Conservation (phyloP, 78 protist species). For the Dictyostelium capitatum region DNA sequence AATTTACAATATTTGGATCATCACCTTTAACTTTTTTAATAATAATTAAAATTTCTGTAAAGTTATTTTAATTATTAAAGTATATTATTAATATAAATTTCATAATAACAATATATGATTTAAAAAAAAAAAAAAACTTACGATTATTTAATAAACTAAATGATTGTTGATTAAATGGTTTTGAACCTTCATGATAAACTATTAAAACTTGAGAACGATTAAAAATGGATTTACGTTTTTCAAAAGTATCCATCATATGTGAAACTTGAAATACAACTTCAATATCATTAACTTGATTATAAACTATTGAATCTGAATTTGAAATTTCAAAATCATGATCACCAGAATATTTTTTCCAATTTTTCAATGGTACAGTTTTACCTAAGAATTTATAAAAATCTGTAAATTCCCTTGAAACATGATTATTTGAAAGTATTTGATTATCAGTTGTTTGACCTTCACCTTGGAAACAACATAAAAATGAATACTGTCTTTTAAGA, state of each 20-base stretch:
- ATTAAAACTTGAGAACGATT: slow-evolving; percentile 20
- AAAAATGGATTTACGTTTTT: slow-evolving; percentile 11
- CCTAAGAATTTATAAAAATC: slow-evolving; percentile 71
- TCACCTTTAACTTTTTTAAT: slow-evolving; percentile 62
- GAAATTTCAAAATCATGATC: slow-evolving; percentile 7
- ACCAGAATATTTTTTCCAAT: slow-evolving; percentile 51
- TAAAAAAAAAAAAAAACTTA: slow-evolving; percentile 12
- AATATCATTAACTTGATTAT: slow-evolving; percentile 52
- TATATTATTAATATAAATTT: neutral
- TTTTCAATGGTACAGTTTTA: slow-evolving; percentile 12
- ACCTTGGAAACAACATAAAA: slow-evolving; percentile 29
- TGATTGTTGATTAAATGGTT: slow-evolving; percentile 27
- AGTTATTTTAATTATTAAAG: neutral
- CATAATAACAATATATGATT: neutral
- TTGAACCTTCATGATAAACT: slow-evolving; percentile 65
- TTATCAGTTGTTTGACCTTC: slow-evolving; percentile 29
- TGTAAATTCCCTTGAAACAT: slow-evolving; percentile 38
- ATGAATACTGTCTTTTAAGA: slow-evolving; percentile 38
- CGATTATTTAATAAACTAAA: slow-evolving; percentile 34
- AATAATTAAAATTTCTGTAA: slow-evolving; percentile 39
- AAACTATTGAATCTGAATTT: neutral
- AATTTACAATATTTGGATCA: slow-evolving; percentile 20
- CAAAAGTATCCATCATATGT: neutral
- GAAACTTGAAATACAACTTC: slow-evolving; percentile 57
- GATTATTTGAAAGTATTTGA: slow-evolving; percentile 34